Percentiles rank a stretch among this genome's conserved stretches.
phyloP scores from a whole-genome alignment of 345 rosid species.

The Clausena lansium region DNA sequence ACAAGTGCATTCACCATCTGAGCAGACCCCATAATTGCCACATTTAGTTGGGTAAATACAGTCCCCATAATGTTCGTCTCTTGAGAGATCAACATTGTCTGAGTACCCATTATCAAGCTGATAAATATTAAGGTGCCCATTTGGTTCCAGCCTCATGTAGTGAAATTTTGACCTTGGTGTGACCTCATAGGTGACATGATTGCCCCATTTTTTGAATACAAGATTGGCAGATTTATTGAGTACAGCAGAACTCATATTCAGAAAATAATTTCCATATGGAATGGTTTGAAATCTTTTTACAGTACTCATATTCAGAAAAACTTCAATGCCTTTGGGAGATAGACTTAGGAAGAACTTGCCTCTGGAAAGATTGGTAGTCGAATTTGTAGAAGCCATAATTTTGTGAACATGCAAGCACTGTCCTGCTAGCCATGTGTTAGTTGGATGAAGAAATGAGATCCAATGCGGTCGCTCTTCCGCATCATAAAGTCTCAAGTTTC shows the following conservation, averaged over 20 bases:
- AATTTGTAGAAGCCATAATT: conserved; percentile 10
- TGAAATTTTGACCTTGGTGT: neutral
- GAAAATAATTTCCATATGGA: neutral
- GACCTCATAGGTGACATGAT: neutral
- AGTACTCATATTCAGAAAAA: conserved; percentile 3
- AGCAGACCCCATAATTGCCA: conserved; percentile 28
- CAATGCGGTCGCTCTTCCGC: neutral
- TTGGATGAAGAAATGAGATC: conserved; percentile 2
- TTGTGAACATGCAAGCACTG: neutral
- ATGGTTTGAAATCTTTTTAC: neutral
- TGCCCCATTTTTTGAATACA: neutral
- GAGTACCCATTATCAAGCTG: conserved; percentile 6
- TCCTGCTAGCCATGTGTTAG: conserved; percentile 3
- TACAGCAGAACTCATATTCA: neutral
- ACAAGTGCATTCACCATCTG: conserved; percentile 17
- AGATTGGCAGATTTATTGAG: neutral
- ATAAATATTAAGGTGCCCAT: conserved; percentile 19
- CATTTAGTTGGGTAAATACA: conserved; percentile 22
- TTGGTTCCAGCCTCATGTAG: conserved; percentile 17
- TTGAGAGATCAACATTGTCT: conserved; percentile 10
- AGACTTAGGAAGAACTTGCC: neutral
- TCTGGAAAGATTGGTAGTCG: neutral
- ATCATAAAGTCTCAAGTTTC: conserved; percentile 9
- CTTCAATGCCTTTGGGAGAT: neutral
- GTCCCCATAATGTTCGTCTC: neutral